Evolutionary conservation across 2,329 filamentous ascomycete species (phyloP), one percentile per base, ranked within the genome.

Genomic region (Ascochyta lentis): DNA sequence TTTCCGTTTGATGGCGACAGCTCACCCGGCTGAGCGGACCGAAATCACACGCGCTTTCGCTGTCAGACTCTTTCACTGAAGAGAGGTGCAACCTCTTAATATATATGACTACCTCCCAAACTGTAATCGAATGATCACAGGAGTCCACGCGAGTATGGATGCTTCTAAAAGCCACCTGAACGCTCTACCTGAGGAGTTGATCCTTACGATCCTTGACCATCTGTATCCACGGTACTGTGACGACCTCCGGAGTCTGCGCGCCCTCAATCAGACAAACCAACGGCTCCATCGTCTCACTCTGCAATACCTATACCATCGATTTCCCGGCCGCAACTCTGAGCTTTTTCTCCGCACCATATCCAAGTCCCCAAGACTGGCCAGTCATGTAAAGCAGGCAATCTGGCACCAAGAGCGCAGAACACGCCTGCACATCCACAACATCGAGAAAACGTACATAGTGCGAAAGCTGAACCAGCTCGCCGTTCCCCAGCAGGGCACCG

Each of bases 281-380:
- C 54, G 27, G 13, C 45, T 58, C 2, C 54, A 58, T 31, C 49
- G 49, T 23, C 54, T 58, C 15, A 46, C 44, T 12, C n/a, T 33
- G 2, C 22, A 45, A 10, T 13, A 1, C 12, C 41, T 58, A n/a
- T 58, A 58, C 43, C 23, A 46, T 31, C 7, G n/a, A 38, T 56
- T 51, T 39, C 48, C 43, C 5, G 38, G 47, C 15, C 38, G 31
- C 3, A 42, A 56, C 42, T 51, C 47, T 4, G 42, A 48, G 24
- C 49, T 49, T 26, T 40, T 54, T 26, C 49, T 57, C 1, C 48
- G 49, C 49, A 57, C 54, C 13, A 35, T 57, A 15, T 33, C 54
- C 7, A 40, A 47, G 15, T 27, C 24, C 0, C 49, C 54, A 4
- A 9, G 23, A 2, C 44, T 57, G 1, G 49, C 49, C 12, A 4